Base-by-base conservation (phyloP, 2,329 filamentous ascomycete genomes). In the Didymella lethalis region DNA sequence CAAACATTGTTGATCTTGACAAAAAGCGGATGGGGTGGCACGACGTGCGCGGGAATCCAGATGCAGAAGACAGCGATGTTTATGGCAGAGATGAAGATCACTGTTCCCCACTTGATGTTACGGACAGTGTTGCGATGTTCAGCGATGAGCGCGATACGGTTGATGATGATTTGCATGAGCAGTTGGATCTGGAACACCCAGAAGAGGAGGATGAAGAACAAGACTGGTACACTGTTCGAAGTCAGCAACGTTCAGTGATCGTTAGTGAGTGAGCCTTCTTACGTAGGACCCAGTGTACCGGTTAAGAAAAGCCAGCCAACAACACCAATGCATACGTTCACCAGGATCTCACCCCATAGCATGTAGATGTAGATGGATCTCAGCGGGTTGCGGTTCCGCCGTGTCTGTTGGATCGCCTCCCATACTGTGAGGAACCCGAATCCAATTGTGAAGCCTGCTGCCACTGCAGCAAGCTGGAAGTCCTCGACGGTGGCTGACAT, bases 151-250 rank as follows among this genome's bases (percentile, higher is more conserved):
- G 79, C 77, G 23, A 85, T 81, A 52, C 84, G 79, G 63, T 85
- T 85, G 68, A 85, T 81, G 62, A 85, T 84, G 46, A 86, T 85
- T 63, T 85, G 83, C 73, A 85, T 79, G 1, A 85, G 64, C 1
- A 84, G 72, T 59, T 85, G 83, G 14, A 84, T 79, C 38, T 76
- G 59, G 28, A 73, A 72, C 1, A 73, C 69, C 73, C 73, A 75
- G 38, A 67, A 69, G 44, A 73, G 57, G 5, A 75, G 62, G 47
- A 75, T 73, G 54, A 70, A 73, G 64, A 75, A 75, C 3, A 75
- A 57, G 5, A 73, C 69, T 3, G 69, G 68, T 3, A 75, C 59
- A 47, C 72, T 75, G 41, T 29, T 20, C 1, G 28, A 28, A 28
- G 48, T 63, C 26, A 65, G 60, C 14, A 44, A 32, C 3, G 8